Evolutionary conservation across 495 filamentous ascomycete species (phyloP).

Genomic region (Bryoglossum gracile): DNA sequence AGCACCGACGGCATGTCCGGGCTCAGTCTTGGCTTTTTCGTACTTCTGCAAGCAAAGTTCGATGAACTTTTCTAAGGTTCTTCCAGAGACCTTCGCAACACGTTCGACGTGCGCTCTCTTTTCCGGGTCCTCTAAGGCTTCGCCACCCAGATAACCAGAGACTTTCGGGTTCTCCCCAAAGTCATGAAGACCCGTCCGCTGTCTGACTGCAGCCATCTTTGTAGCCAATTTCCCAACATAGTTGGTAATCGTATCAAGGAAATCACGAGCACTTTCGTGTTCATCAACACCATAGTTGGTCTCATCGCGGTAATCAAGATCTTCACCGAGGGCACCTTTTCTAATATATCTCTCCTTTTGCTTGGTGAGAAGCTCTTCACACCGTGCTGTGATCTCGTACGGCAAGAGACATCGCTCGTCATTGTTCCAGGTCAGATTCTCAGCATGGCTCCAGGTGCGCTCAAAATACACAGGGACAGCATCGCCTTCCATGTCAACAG

Average conservation of each 20-base stretch:
- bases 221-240: slow-evolving; percentile 49
- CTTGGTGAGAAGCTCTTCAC: slow-evolving; percentile 52
- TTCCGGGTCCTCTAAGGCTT: slow-evolving; percentile 25
- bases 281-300: slow-evolving; percentile 69
- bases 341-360: slow-evolving; percentile 61
- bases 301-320: slow-evolving; percentile 55
- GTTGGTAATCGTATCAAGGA: slow-evolving; percentile 65
- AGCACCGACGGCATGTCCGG: slow-evolving; percentile 94
- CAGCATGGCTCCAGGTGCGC: slow-evolving; percentile 80
- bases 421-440: slow-evolving; percentile 73
- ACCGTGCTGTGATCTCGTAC: slow-evolving; percentile 61
- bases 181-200: slow-evolving; percentile 23
- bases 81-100: slow-evolving; percentile 71
- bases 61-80: slow-evolving; percentile 69
- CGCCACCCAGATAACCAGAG: slow-evolving; percentile 8
- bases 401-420: slow-evolving; percentile 62
- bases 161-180: slow-evolving; percentile 18
- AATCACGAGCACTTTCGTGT: slow-evolving; percentile 74
- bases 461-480: slow-evolving; percentile 91
- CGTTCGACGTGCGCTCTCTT: slow-evolving; percentile 49
- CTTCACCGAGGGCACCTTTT: slow-evolving; percentile 41
- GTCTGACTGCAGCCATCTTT: slow-evolving; percentile 43
- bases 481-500: slow-evolving; percentile 93
- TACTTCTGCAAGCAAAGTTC: slow-evolving; percentile 81
- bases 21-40: slow-evolving; percentile 79